Conservation (phyloP, 257 asterid genomes). For the Solanum peruvianum region DNA sequence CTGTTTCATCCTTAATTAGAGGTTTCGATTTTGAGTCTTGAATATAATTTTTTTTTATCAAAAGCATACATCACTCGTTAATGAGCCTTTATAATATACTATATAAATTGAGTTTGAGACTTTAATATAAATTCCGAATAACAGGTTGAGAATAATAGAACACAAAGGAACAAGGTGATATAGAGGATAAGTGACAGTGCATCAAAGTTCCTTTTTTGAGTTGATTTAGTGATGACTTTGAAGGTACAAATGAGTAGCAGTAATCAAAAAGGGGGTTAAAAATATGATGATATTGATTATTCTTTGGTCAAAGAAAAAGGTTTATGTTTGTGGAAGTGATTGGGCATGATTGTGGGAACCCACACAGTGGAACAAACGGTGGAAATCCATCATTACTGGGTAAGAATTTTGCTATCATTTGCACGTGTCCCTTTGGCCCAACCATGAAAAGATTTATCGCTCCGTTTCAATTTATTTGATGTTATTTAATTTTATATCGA, state of each 20-base stretch:
- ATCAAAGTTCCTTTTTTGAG: neutral
- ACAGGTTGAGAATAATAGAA: too few species aligned
- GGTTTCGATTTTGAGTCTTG: accelerated
- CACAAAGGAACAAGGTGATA: neutral
- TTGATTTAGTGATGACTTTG: neutral
- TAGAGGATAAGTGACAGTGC: neutral
- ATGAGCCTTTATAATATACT: too few species aligned
- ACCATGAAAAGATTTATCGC: too few species aligned
- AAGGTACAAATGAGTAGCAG: neutral
- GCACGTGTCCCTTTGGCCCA: conserved; percentile 50
- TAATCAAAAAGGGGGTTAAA: neutral
- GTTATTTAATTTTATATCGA: too few species aligned
- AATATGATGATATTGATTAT: conserved; percentile 9
- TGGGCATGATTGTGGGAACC: conserved; percentile 31
- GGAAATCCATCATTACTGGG: conserved; percentile 41
- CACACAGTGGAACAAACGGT: conserved; percentile 72
- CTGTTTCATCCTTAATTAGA: too few species aligned
- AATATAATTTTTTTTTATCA: too few species aligned
- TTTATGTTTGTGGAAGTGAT: neutral
- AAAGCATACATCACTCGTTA: too few species aligned
- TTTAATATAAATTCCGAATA: too few species aligned
- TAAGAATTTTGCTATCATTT: conserved; percentile 21
- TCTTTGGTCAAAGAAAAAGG: conserved; percentile 48
- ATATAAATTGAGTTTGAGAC: too few species aligned
- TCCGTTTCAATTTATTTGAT: too few species aligned